Evolutionary conservation across 1,284 basidiomycete species (phyloP).

Genomic region (Microbotryum saponariae): DNA sequence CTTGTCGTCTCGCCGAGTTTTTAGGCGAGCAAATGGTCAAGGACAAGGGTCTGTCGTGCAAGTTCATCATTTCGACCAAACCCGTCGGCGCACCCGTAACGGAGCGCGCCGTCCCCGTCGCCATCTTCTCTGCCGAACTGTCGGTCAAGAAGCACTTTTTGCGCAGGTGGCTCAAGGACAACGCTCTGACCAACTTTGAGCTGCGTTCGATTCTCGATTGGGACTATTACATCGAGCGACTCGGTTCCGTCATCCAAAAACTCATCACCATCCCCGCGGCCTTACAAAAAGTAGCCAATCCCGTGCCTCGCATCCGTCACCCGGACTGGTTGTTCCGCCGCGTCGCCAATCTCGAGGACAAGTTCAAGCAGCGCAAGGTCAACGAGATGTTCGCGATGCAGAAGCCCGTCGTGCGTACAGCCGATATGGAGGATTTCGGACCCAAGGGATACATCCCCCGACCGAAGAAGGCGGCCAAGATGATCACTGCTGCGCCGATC

Average conservation of each 20-base stretch:
- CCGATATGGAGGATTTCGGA: slow-evolving; percentile 64
- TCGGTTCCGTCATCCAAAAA: slow-evolving; percentile 98
- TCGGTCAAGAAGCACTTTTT: slow-evolving; percentile 82
- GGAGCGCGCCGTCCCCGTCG: slow-evolving; percentile 94
- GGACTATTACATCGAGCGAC: slow-evolving; percentile 95
- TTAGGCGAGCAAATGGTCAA: slow-evolving; percentile 98
- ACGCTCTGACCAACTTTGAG: slow-evolving; percentile 78
- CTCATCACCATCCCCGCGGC: slow-evolving; percentile 98
- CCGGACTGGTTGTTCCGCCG: slow-evolving; percentile 95
- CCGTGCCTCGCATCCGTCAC: slow-evolving; percentile 89
- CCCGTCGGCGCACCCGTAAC: slow-evolving; percentile 92
- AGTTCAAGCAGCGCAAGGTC: slow-evolving; percentile 95
- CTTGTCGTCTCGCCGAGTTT: slow-evolving; percentile 90
- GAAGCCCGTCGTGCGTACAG: slow-evolving; percentile 22
- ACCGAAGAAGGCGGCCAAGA: slow-evolving; percentile 34
- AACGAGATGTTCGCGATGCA: slow-evolving; percentile 81
- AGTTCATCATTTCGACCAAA: slow-evolving; percentile 95
- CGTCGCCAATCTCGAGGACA: slow-evolving; percentile 82
- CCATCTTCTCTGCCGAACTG: slow-evolving; percentile 95
- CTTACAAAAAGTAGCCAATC: slow-evolving; percentile 94
- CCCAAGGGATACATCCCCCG: neutral
- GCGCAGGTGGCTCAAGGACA: slow-evolving; percentile 95
- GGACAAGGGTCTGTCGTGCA: slow-evolving; percentile 97
- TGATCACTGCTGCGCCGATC: slow-evolving; percentile 34
- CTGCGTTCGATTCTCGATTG: slow-evolving; percentile 93